These are phyloP conservation scores for Neoboletus brunneissimus DNA, from an alignment of 768 basidiomycete species.

Conservation along the genomic window DNA sequence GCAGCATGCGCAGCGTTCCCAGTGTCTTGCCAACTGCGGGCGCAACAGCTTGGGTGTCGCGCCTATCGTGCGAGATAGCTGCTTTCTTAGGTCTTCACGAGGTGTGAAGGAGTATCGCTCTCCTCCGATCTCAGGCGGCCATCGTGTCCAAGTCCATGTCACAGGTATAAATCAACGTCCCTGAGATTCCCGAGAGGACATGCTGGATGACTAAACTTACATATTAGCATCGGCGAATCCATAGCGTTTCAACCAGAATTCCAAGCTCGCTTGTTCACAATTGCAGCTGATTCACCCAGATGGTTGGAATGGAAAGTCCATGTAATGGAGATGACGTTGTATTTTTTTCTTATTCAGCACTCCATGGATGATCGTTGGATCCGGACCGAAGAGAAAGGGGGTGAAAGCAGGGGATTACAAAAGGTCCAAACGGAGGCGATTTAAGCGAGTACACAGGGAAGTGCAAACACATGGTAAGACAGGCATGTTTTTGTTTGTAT, in stretches of 20 bases:
- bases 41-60: neutral
- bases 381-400: neutral
- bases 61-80: neutral
- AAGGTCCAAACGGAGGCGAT: neutral
- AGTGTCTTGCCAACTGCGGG: neutral
- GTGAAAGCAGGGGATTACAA: neutral
- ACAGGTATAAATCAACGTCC: neutral
- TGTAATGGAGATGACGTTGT: neutral
- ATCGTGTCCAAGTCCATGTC: neutral
- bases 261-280: neutral
- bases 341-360: neutral
- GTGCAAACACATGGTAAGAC: neutral
- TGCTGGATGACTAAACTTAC: neutral
- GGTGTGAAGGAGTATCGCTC: neutral
- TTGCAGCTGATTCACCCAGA: neutral
- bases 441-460: neutral
- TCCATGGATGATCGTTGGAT: neutral
- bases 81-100: neutral
- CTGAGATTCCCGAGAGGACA: neutral
- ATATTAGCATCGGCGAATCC: neutral
- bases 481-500: neutral
- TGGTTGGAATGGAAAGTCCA: neutral
- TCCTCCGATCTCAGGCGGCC: neutral
- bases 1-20: neutral
- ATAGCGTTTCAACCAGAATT: neutral